These are phyloP conservation scores for Saccharomycopsis hybrid DNA, from an alignment of 1,139 yeast species.

Conservation along the genomic window DNA sequence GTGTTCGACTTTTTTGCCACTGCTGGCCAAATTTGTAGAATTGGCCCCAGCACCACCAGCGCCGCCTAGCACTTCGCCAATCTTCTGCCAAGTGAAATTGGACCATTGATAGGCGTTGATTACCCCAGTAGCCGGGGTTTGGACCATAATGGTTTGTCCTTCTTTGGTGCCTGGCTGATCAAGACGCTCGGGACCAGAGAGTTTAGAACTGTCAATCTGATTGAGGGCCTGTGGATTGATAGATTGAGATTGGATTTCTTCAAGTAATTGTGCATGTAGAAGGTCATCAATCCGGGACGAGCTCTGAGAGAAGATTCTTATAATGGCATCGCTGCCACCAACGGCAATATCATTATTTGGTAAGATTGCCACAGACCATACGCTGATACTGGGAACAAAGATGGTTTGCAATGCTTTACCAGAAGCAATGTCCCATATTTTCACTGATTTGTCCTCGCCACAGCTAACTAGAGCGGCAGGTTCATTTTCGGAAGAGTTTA, in stretches of 20 bases:
- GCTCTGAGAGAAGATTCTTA: conserved; percentile 63
- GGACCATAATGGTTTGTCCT: conserved; percentile 81
- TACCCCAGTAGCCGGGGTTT: conserved; percentile 44
- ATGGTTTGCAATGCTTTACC: conserved; percentile 60
- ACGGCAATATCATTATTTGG: conserved; percentile 70
- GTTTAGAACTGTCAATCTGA: conserved; percentile 55
- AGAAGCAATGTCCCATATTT: conserved; percentile 57
- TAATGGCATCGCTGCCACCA: conserved; percentile 75
- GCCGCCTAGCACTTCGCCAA: conserved; percentile 81
- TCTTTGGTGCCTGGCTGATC: conserved; percentile 61
- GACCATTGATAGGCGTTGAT: conserved; percentile 89
- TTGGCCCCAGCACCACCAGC: conserved; percentile 40
- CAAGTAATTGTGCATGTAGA: conserved; percentile 45
- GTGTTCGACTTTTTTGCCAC: conserved; percentile 47
- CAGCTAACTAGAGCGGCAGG: conserved; percentile 44
- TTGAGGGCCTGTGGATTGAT: conserved; percentile 53
- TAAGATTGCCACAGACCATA: conserved; percentile 68
- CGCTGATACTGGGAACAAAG: conserved; percentile 77
- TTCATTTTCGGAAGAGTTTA: conserved; percentile 36
- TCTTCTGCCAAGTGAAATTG: conserved; percentile 64
- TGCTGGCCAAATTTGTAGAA: conserved; percentile 28
- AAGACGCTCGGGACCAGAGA: conserved; percentile 60
- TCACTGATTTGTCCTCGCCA: conserved; percentile 84
- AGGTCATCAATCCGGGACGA: conserved; percentile 42
- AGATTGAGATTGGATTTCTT: conserved; percentile 56